Evolutionary conservation across 495 filamentous ascomycete species (phyloP), one percentile per base, ranked within the genome.

Genomic region (Niebla homalea): DNA sequence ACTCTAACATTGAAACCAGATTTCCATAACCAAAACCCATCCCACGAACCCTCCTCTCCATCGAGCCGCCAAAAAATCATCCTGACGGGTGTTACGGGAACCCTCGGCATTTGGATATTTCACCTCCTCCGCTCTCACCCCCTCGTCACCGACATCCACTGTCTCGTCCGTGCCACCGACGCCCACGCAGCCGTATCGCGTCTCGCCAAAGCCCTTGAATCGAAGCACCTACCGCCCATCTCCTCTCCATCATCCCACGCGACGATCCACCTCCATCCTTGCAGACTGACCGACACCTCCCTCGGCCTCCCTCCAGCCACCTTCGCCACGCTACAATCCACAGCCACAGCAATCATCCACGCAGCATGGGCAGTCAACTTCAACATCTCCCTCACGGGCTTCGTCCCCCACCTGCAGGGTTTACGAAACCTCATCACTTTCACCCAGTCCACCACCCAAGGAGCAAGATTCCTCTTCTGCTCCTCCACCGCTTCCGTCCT

Each of bases 331-430:
- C 57, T 84, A 1, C 62, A 59, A 2, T 56, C 56, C 3, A 62
- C 65, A 46, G 63, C 67, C 1, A 78, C 74, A 4, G 54, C 66
- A 0, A 64, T 82, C 22, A 72, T 83, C 44, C 82, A 85, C 60
- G 70, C 74, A n/a, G 82, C 80, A 35, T 86, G 82, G 82, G 73
- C 77, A 5, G 82, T 85, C 22, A 84, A 85, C 60, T 86, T 85
- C 70, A 81, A 76, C 51, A 65, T 78, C 56, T 66, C 69, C 5
- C 66, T 84, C 5, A 58, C 63, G n/a, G 77, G 71, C 51, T 83
- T 85, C 57, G 59, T 60, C 20, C 70, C 76, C 36, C 77, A 76
- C 54, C 71, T 85, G 51, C 64, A 67, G 2, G 75, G 75, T 22
- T 60, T 79, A 6, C 58, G 60, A 0, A 71, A 80, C 50, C 70